These are phyloP conservation scores for Botryotinia convoluta DNA, from an alignment of 2,329 filamentous ascomycete species.

Conservation along the genomic window DNA sequence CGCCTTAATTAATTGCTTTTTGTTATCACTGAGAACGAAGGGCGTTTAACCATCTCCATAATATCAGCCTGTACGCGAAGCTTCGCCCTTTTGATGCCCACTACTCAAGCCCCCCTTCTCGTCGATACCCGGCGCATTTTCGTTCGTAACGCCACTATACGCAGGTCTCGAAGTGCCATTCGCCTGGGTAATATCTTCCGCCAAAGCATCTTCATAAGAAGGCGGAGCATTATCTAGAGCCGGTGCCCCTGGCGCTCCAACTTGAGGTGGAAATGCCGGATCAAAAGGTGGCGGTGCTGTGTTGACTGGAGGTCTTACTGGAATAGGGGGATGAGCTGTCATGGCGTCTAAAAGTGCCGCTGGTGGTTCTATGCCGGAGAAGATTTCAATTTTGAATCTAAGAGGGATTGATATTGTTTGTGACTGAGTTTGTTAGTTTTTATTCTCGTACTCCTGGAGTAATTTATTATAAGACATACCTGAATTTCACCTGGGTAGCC, in stretches of 20 bases:
- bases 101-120: conserved; percentile 27
- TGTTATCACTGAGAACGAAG: neutral
- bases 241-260: conserved; percentile 46
- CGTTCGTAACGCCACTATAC: conserved; percentile 63
- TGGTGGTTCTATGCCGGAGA: conserved; percentile 83
- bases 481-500: conserved; percentile 52
- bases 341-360: conserved; percentile 69
- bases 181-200: conserved; percentile 68
- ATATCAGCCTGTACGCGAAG: conserved; percentile 8
- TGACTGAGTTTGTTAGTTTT: conserved; percentile 44
- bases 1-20: neutral
- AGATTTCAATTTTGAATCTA: conserved; percentile 76
- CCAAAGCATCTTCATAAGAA: conserved; percentile 92
- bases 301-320: conserved; percentile 28
- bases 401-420: conserved; percentile 78
- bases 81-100: conserved; percentile 3
- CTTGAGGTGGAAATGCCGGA: conserved; percentile 58
- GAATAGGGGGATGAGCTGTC: conserved; percentile 31
- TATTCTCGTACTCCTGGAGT: neutral
- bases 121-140: conserved; percentile 49
- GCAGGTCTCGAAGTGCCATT: conserved; percentile 64
- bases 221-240: conserved; percentile 77
- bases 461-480: conserved; percentile 23
- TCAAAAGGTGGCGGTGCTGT: conserved; percentile 41
- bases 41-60: neutral